Conservation (phyloP, 768 basidiomycete species). For the Boletus edulis region DNA sequence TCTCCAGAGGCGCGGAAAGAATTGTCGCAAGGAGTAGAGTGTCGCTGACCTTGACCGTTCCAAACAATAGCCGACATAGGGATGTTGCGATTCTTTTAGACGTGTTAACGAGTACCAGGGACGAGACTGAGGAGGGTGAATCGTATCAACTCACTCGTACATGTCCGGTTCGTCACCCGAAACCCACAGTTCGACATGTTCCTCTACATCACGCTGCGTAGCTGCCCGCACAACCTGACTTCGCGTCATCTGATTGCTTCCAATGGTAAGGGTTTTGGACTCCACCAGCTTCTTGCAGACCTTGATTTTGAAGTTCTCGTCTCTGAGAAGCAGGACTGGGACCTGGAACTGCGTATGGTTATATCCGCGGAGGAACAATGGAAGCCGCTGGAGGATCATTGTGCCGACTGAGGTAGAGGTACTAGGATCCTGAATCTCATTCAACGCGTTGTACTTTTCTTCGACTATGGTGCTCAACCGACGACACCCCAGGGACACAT, state of each 20-base stretch:
- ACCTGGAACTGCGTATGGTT: constrained; percentile 51
- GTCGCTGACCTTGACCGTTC: no score
- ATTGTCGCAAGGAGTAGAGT: no score
- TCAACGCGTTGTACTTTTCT: constrained; percentile 64
- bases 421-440: constrained; percentile 46
- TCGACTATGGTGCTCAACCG: constrained; percentile 35
- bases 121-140: background rate
- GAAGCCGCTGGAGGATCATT: constrained; percentile 74
- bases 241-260: constrained; percentile 42
- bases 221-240: constrained; percentile 69
- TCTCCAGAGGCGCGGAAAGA: no score
- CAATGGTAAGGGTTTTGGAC: constrained; percentile 54
- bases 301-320: constrained; percentile 62
- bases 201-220: constrained; percentile 46
- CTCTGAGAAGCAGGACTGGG: constrained; percentile 53
- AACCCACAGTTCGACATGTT: constrained; percentile 67
- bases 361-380: constrained; percentile 62
- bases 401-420: constrained; percentile 45
- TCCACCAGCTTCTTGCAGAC: constrained; percentile 58
- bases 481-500: constrained; percentile 64
- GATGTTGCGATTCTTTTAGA: constrained; percentile 69
- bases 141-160: constrained; percentile 70
- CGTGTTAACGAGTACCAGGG: background rate
- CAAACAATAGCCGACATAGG: constrained; percentile 28
- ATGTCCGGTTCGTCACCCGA: constrained; percentile 74